phyloP scores from a whole-genome alignment of 257 asterid genomes.

The Rubia yunnanensis region DNA sequence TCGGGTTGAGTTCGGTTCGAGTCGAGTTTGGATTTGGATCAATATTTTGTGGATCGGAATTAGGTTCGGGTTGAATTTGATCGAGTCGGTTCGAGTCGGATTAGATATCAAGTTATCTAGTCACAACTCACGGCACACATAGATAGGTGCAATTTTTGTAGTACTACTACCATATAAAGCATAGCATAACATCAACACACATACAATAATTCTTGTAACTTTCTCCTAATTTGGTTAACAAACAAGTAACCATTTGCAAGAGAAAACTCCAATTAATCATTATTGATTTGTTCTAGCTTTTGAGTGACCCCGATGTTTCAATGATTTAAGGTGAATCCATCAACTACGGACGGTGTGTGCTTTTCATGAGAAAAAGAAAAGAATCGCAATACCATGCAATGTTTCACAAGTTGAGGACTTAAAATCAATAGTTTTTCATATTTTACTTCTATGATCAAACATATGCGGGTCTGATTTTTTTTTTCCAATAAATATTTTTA shows the following conservation, averaged over 20 bases:
- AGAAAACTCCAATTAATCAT: conserved; percentile 8
- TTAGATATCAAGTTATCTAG: too few species aligned
- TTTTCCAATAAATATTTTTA: too few species aligned
- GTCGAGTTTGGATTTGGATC: too few species aligned
- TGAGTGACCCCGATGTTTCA: conserved; percentile 8
- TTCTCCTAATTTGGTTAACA: conserved; percentile 28
- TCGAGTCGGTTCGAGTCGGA: too few species aligned
- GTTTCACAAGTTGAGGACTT: too few species aligned
- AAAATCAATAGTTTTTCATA: not conserved
- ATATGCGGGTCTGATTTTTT: too few species aligned
- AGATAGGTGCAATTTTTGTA: conserved; percentile 8
- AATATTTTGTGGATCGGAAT: too few species aligned
- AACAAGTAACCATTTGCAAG: conserved; percentile 29
- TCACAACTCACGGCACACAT: too few species aligned
- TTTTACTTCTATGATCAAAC: too few species aligned
- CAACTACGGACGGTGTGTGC: not conserved
- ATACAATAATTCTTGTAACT: conserved; percentile 11
- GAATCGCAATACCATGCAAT: not conserved
- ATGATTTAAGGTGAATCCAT: not conserved
- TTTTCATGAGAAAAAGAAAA: not conserved
- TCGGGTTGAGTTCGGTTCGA: too few species aligned
- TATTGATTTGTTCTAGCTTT: conserved; percentile 1
- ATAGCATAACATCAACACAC: conserved; percentile 2
- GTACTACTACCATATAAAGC: conserved; percentile 7
- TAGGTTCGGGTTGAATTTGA: too few species aligned